These are phyloP conservation scores for Bruguiera parviflora DNA, from an alignment of 345 rosid species.

Conservation along the genomic window DNA sequence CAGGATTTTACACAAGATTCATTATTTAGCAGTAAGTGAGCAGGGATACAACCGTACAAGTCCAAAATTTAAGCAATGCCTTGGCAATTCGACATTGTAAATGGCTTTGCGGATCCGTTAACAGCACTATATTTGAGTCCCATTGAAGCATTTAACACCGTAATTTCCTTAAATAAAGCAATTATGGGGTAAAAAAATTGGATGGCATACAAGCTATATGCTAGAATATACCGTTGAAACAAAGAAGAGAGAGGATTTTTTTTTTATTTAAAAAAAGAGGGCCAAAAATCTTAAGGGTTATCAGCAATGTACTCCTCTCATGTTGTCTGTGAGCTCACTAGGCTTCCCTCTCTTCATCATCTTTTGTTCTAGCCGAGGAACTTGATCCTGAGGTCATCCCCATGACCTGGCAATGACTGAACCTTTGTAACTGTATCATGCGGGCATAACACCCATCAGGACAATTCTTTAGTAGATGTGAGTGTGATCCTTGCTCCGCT, in stretches of 20 bases:
- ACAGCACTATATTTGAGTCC: neutral
- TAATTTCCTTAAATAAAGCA: too few relatives aligned
- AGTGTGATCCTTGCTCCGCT: conserved; percentile 90
- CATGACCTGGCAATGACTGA: conserved; percentile 76
- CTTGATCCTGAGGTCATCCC: conserved; percentile 83
- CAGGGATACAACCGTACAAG: neutral
- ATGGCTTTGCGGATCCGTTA: too few relatives aligned
- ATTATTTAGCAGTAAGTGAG: neutral
- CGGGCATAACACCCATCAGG: conserved; percentile 87
- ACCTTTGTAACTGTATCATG: conserved; percentile 95
- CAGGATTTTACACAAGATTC: conserved; percentile 16
- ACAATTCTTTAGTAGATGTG: conserved; percentile 68
- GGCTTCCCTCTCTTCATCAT: conserved; percentile 51
- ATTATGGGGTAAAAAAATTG: conserved; percentile 22
- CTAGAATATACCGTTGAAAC: neutral
- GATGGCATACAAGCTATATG: conserved; percentile 43
- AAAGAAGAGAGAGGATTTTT: too few relatives aligned
- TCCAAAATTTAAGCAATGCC: too few relatives aligned
- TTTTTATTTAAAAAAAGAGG: too few relatives aligned
- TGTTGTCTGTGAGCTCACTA: conserved; percentile 8
- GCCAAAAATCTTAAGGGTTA: neutral
- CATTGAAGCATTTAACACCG: too few relatives aligned
- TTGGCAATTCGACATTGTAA: too few relatives aligned
- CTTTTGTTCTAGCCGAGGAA: conserved; percentile 60
- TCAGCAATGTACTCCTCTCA: conserved; percentile 24